Percentiles rank a stretch among this genome's conserved stretches.
These are phyloP conservation scores for Myxozyma melibiosi DNA, from an alignment of 805 yeast species.

Conservation along the genomic window DNA sequence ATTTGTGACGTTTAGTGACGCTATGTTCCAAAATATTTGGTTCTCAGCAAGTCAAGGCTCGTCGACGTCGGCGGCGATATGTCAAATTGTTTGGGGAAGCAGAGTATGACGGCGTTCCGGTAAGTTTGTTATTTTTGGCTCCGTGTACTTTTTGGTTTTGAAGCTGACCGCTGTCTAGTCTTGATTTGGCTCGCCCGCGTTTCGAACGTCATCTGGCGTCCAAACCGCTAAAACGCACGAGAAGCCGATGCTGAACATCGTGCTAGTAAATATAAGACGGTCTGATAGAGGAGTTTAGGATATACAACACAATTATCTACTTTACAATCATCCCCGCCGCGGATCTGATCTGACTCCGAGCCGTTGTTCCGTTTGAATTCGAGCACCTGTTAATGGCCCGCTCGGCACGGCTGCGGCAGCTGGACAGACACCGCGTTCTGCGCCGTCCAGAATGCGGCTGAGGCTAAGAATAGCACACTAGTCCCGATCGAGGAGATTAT, in stretches of 20 bases:
- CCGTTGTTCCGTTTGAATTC: too few species aligned
- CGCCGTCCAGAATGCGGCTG: conserved; percentile 4
- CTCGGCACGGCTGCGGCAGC: neutral
- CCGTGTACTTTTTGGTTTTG: neutral
- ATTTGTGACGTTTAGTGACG: conserved; percentile 12
- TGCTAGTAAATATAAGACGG: neutral
- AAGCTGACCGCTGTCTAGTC: neutral
- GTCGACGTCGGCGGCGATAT: conserved; percentile 19
- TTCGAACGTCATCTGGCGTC: too few species aligned
- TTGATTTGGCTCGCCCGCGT: too few species aligned
- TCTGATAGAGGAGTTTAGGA: neutral
- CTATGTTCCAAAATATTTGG: conserved; percentile 23
- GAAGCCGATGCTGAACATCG: too few species aligned
- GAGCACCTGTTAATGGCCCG: neutral
- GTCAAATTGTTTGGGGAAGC: conserved; percentile 28
- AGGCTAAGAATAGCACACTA: conserved; percentile 8
- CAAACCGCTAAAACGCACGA: too few species aligned
- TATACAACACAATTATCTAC: too few species aligned
- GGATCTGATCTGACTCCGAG: too few species aligned
- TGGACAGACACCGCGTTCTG: neutral
- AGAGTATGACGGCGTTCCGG: conserved; percentile 34
- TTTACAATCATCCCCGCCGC: too few species aligned
- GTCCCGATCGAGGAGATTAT: neutral
- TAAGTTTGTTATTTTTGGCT: neutral
- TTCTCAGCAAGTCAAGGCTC: conserved; percentile 25